phyloP scores from a whole-genome alignment of 768 basidiomycete genomes.

The Mycena haematopus region DNA sequence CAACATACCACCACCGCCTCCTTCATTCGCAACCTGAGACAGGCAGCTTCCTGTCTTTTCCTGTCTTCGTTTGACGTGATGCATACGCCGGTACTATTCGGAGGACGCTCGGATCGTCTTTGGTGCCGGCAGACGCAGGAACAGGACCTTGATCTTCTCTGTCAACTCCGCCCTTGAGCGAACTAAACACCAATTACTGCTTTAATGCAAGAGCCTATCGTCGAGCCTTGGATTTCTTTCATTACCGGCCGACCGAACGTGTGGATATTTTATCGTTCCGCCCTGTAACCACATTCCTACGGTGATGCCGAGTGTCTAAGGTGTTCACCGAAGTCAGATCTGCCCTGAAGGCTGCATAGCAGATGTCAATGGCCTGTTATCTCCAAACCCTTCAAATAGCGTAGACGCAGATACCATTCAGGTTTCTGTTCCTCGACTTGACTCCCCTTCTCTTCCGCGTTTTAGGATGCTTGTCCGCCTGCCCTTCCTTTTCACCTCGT shows the following conservation, averaged over 20 bases:
- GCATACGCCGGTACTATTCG: conserved; percentile 10
- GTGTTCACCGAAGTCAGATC: conserved; percentile 23
- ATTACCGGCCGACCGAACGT: neutral
- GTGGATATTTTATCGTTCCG: conserved; percentile 6
- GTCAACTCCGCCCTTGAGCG: neutral
- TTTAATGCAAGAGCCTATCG: neutral
- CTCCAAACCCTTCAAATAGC: conserved; percentile 19
- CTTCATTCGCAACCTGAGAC: neutral
- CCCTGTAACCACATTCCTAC: neutral
- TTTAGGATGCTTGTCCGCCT: conserved; percentile 36
- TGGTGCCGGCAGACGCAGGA: neutral
- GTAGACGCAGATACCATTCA: neutral
- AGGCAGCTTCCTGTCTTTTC: neutral
- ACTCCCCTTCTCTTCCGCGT: conserved; percentile 6
- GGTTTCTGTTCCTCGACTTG: conserved; percentile 11
- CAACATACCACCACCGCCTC: neutral
- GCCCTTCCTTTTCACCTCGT: conserved; percentile 9
- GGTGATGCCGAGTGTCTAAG: conserved; percentile 20
- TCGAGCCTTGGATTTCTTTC: neutral
- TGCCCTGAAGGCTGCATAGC: conserved; percentile 15
- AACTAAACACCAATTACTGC: neutral
- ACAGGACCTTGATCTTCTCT: conserved; percentile 25
- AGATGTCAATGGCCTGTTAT: conserved; percentile 21
- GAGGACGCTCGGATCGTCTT: conserved; percentile 12
- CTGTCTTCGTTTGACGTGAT: conserved; percentile 9